phyloP scores from a whole-genome alignment of 495 filamentous ascomycete genomes.

The Aspergillus coremiiformis region DNA sequence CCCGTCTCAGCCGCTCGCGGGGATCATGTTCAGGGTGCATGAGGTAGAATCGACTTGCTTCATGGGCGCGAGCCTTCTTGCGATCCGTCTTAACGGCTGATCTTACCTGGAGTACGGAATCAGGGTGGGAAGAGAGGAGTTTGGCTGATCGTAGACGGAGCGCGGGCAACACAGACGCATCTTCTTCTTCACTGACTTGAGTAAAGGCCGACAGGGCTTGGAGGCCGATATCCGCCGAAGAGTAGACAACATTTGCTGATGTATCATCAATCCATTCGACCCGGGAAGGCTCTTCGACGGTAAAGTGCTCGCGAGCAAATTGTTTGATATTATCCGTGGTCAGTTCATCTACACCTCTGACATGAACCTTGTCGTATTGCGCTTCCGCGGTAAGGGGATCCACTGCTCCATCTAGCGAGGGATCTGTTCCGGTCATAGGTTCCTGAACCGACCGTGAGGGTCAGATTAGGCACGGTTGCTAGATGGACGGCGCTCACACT shows the following conservation, averaged over 20 bases:
- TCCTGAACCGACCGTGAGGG: conserved; percentile 16
- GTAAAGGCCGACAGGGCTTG: conserved; percentile 64
- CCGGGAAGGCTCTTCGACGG: conserved; percentile 42
- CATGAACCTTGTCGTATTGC: conserved; percentile 59
- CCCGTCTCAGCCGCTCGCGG: conserved; percentile 55
- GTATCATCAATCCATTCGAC: conserved; percentile 96
- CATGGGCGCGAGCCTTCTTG: conserved; percentile 68
- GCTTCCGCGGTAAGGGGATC: conserved; percentile 29
- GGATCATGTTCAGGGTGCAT: conserved; percentile 85
- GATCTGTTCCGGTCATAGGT: conserved; percentile 5
- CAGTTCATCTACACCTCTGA: conserved; percentile 76
- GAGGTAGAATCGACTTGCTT: conserved; percentile 83
- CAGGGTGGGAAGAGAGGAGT: conserved; percentile 53
- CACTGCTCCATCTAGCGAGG: conserved; percentile 13
- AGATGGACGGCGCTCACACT: conserved; percentile 3
- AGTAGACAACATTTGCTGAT: conserved; percentile 79
- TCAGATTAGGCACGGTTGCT: neutral
- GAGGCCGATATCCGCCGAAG: conserved; percentile 56
- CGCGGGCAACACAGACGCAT: conserved; percentile 34
- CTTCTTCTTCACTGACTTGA: conserved; percentile 32
- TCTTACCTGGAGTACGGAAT: conserved; percentile 63
- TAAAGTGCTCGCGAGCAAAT: conserved; percentile 61
- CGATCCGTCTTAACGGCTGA: conserved; percentile 66
- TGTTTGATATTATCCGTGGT: conserved; percentile 66
- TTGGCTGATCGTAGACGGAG: conserved; percentile 56